Evolutionary conservation across 2,329 filamentous ascomycete species (phyloP).

Genomic region (Domatiomyces catenatus): DNA sequence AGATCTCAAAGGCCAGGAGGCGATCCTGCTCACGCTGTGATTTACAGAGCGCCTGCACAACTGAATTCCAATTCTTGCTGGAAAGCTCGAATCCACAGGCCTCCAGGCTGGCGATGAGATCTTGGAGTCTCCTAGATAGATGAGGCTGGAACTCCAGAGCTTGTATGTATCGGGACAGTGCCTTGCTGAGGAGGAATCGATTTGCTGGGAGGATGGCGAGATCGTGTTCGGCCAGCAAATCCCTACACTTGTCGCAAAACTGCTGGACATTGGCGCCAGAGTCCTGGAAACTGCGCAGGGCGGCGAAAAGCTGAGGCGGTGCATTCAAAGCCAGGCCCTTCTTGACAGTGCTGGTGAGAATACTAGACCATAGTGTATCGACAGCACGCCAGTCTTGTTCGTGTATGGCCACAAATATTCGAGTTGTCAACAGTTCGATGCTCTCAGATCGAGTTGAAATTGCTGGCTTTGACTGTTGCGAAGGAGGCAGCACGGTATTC

Average conservation of each 20-base stretch:
- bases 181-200: constrained; percentile 34
- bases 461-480: background rate
- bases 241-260: background rate
- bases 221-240: background rate
- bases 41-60: constrained; percentile 52
- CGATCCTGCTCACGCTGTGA: constrained; percentile 42
- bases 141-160: constrained; percentile 32
- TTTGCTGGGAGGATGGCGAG: constrained; percentile 24
- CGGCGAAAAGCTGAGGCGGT: background rate
- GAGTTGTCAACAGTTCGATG: constrained; percentile 21
- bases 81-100: constrained; percentile 57
- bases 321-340: constrained; percentile 1
- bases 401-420: constrained; percentile 3
- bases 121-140: constrained; percentile 32
- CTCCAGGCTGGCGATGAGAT: constrained; percentile 37
- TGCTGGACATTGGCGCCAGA: background rate
- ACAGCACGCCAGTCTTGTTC: constrained; percentile 6
- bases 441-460: background rate
- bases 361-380: constrained; percentile 8
- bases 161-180: constrained; percentile 38
- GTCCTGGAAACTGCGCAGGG: background rate
- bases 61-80: constrained; percentile 65
- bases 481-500: background rate
- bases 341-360: constrained; percentile 2
- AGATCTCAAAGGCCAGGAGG: constrained; percentile 49